Base-by-base conservation (phyloP, 2,329 filamentous ascomycete genomes). In the Colletotrichum sublineola region DNA sequence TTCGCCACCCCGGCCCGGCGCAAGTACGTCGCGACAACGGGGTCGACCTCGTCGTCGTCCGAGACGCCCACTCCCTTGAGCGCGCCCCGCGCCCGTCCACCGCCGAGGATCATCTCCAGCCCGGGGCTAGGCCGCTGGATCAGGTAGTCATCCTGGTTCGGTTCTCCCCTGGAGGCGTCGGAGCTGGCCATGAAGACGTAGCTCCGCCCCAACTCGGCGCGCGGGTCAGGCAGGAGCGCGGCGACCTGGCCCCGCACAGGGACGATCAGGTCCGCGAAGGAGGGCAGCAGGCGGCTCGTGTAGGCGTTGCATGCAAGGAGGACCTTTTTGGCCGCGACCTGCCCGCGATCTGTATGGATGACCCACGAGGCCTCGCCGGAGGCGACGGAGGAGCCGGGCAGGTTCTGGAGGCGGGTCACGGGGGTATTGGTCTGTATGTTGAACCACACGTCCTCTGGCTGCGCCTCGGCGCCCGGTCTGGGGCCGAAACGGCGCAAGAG, bases 291-390 rank as follows among this genome's bases (percentile, higher is more conserved):
- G 73, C 91, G 87, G 1, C 93, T 94, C 0, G 94, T 95, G 80
- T 97, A 97, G 4, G 86, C 95, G 78, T 97, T 97, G 0, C 93
- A 96, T 5, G 94, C 92, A 20, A 97, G 87, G 24, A 97, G 86
- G 29, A 97, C 89, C 44, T 88, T 86, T 15, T 84, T 82, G 1
- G 94, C 86, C 0, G 79, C 79, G 67, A 97, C 86, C 53, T 82
- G 84, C n/a, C 94, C 95, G 31, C 94, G 89, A 0, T 86, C 81
- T 0, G 94, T 97, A 58, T 90, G 84, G 0, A 94, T 83, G 0
- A 86, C 84, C 90, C 93, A 95, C 3, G 78, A 67, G 53, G 68
- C 75, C 14, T 36, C 53, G 20, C 33, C 74, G 1, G 71, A 31
- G 5, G 46, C 15, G 9, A 36, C 11, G 8, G 61, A 29, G 31